Evolutionary conservation across 1,284 basidiomycete species (phyloP), one percentile per base, ranked within the genome.

Genomic region (Apiotrichum mycotoxinovorans): DNA sequence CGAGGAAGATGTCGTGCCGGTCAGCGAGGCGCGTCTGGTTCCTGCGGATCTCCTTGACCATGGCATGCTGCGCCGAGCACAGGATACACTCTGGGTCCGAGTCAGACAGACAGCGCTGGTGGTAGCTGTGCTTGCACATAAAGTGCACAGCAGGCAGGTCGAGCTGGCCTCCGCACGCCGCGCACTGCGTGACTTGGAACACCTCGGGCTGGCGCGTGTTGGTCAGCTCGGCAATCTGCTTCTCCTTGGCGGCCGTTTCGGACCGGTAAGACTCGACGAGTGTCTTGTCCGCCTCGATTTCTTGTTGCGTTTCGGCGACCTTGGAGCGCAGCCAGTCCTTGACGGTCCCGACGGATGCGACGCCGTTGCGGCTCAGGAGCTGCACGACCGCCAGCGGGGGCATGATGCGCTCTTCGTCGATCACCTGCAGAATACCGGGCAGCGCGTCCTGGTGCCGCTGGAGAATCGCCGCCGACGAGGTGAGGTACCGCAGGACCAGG

Each of bases 51-150:
- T 96, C 92, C 34, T 88, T 85, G 33, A 97, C 87, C 52, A 95
- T 83, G n/a, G 87, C 85, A 68, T 96, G 90, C 63, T 89, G 85
- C 11, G 85, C 83, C 1, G 87, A 89, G 67, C 94, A 98, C 17
- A 84, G 82, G 0, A 90, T 90, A 69, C 95, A 98, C 70, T 95
- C 89, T 0, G 86, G 85, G 61, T 93, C 90, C 62, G 88, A 83
- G 60, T 93, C 91, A 15, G 84, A 83, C 38, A 92, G 79, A 72
- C 89, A 97, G 56, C 91, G 81, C 73, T 95, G 91, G 72, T 98
- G 96, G 79, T 91, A 98, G 61, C 88, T 92, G 75, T 98, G 95
- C 69, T 89, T 87, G 78, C 94, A 98, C 94, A 98, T 96, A 70
- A 98, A 98, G 76, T 98, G 94, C 4, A 98, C 83, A 57, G 85